phyloP scores from a whole-genome alignment of 2,329 filamentous ascomycete genomes.

The Domatiomyces catenatus region DNA sequence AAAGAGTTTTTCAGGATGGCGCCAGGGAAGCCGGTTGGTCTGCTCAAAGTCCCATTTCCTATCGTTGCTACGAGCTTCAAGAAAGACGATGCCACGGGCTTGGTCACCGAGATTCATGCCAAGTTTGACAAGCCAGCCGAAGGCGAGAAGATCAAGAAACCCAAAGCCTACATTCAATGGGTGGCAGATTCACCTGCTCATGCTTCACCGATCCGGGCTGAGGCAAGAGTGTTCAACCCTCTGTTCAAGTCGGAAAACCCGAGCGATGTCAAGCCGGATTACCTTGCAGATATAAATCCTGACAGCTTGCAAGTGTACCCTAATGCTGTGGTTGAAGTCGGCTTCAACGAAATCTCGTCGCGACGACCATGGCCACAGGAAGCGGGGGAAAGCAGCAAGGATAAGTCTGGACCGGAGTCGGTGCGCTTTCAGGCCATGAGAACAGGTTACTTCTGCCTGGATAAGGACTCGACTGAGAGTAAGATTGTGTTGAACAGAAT shows the following conservation, averaged over 20 bases:
- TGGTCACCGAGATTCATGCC: slow-evolving; percentile 51
- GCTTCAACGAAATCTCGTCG: slow-evolving; percentile 59
- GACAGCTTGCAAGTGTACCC: slow-evolving; percentile 67
- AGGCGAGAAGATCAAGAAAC: slow-evolving; percentile 43
- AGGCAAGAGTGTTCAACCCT: slow-evolving; percentile 63
- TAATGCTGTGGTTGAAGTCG: slow-evolving; percentile 65
- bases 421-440: slow-evolving; percentile 86
- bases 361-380: slow-evolving; percentile 71
- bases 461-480: slow-evolving; percentile 63
- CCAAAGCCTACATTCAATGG: slow-evolving; percentile 85
- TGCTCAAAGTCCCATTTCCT: slow-evolving; percentile 55
- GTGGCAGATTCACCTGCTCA: slow-evolving; percentile 54
- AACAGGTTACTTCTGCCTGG: slow-evolving; percentile 73
- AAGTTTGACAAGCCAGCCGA: slow-evolving; percentile 52
- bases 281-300: slow-evolving; percentile 69
- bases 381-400: slow-evolving; percentile 51
- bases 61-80: slow-evolving; percentile 54
- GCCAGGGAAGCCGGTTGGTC: slow-evolving; percentile 57
- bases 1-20: slow-evolving; percentile 65
- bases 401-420: slow-evolving; percentile 45
- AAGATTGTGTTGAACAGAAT: slow-evolving; percentile 81
- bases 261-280: slow-evolving; percentile 60
- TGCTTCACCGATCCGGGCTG: slow-evolving; percentile 44
- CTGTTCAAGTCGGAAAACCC: slow-evolving; percentile 83
- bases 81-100: slow-evolving; percentile 48